A percentile compares a stretch with the other conserved stretches of the same genome.
Conservation (phyloP, 176 grass and related monocot species). For the Eremochloa ophiuroides region DNA sequence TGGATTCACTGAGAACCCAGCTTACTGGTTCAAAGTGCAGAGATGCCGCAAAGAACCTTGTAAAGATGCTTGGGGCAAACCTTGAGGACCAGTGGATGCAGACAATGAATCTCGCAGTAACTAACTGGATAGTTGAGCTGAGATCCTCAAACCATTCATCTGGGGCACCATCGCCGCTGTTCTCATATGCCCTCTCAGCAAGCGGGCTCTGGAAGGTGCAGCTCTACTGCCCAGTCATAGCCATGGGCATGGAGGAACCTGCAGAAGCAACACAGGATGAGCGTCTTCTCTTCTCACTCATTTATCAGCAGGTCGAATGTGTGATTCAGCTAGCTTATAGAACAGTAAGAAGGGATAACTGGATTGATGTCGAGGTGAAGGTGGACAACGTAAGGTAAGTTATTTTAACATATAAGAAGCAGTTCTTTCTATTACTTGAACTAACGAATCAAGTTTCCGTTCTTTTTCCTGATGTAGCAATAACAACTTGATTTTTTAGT, state of each 20-base stretch:
- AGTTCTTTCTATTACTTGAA: slow-evolving; percentile 2
- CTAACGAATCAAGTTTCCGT: not conserved
- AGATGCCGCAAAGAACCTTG: slow-evolving; percentile 53
- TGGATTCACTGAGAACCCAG: slow-evolving; percentile 53
- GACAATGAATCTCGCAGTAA: slow-evolving; percentile 65
- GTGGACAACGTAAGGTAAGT: slow-evolving; percentile 93
- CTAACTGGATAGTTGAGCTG: slow-evolving; percentile 80
- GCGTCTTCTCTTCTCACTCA: slow-evolving; percentile 69
- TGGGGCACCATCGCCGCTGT: slow-evolving; percentile 35
- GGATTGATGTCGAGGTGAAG: slow-evolving; percentile 73
- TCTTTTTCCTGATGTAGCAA: not conserved
- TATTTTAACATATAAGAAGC: not conserved
- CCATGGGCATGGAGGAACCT: slow-evolving; percentile 71
- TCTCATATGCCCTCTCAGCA: slow-evolving; percentile 67
- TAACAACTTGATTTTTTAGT: not conserved
- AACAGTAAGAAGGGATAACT: slow-evolving; percentile 49
- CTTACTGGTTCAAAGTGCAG: slow-evolving; percentile 54
- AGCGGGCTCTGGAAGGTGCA: slow-evolving; percentile 86
- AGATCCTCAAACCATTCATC: slow-evolving; percentile 34
- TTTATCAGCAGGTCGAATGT: slow-evolving; percentile 79
- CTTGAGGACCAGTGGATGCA: slow-evolving; percentile 89
- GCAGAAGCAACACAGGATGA: slow-evolving; percentile 62
- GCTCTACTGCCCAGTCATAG: slow-evolving; percentile 78
- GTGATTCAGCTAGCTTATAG: slow-evolving; percentile 72
- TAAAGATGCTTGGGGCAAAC: slow-evolving; percentile 68